These are phyloP conservation scores for Pelargonium cotyledonis DNA, from an alignment of 441 rosid genomes.

Conservation along the genomic window DNA sequence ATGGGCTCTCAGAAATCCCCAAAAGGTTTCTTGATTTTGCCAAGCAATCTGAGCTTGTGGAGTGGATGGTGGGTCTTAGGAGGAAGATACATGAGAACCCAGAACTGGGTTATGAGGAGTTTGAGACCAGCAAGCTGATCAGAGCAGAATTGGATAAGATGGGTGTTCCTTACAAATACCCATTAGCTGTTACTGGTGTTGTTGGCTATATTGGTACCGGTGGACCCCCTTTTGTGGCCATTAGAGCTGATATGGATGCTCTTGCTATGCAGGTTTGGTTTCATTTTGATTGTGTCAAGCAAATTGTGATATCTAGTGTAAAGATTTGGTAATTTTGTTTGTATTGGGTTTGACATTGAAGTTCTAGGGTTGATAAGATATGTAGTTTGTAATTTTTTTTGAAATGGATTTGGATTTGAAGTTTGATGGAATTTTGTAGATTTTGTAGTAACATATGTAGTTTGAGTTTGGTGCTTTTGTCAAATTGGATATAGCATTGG, in stretches of 20 bases:
- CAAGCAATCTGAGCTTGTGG: slow-evolving; percentile 38
- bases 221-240: slow-evolving; percentile 73
- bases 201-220: slow-evolving; percentile 73
- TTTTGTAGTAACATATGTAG: too few relatives aligned
- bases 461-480: too few relatives aligned
- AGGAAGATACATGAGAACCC: slow-evolving; percentile 86
- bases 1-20: slow-evolving; percentile 45
- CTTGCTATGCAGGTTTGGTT: slow-evolving; percentile 66
- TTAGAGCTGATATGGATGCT: slow-evolving; percentile 97
- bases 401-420: too few relatives aligned
- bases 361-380: too few relatives aligned
- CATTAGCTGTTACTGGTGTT: slow-evolving; percentile 75
- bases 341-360: too few relatives aligned
- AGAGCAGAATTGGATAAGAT: slow-evolving; percentile 62
- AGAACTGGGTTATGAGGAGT: slow-evolving; percentile 76
- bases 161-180: slow-evolving; percentile 62
- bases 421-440: too few relatives aligned
- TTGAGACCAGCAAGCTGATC: slow-evolving; percentile 78
- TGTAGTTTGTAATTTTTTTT: too few relatives aligned
- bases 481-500: too few relatives aligned
- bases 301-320: too few relatives aligned
- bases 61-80: slow-evolving; percentile 77
- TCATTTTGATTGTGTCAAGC: not conserved
- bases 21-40: slow-evolving; percentile 49
- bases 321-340: too few relatives aligned